These are phyloP conservation scores for Lentinula guzmanii DNA, from an alignment of 768 basidiomycete species.

Conservation along the genomic window DNA sequence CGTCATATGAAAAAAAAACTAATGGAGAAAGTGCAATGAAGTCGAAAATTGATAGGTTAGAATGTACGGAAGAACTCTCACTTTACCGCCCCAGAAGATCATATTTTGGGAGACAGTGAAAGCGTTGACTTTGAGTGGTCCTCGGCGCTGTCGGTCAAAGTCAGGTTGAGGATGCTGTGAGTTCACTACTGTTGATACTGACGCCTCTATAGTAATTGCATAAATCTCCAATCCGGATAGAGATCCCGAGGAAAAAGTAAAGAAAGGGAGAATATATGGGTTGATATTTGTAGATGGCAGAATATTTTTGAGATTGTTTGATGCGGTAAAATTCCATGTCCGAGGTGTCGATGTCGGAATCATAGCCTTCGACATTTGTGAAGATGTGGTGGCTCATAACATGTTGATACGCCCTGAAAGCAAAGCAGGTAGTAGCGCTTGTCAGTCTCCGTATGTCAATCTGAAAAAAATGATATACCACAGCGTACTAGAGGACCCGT, in stretches of 20 bases:
- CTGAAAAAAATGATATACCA: neutral
- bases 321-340: neutral
- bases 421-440: neutral
- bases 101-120: neutral
- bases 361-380: neutral
- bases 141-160: neutral
- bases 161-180: neutral
- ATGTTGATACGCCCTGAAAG: neutral
- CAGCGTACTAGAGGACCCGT: neutral
- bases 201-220: neutral
- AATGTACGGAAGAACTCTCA: neutral
- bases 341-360: neutral
- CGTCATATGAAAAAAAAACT: neutral
- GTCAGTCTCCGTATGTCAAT: neutral
- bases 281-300: neutral
- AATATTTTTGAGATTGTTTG: neutral
- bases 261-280: neutral
- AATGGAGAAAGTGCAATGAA: neutral
- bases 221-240: neutral
- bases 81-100: slow-evolving; percentile 1
- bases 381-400: slow-evolving; percentile 1
- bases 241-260: neutral
- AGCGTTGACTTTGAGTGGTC: neutral
- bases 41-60: no score
- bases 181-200: neutral